Evolutionary conservation across 1,284 basidiomycete species (phyloP), one percentile per base, ranked within the genome.

Genomic region (Farysia itapuensis): DNA sequence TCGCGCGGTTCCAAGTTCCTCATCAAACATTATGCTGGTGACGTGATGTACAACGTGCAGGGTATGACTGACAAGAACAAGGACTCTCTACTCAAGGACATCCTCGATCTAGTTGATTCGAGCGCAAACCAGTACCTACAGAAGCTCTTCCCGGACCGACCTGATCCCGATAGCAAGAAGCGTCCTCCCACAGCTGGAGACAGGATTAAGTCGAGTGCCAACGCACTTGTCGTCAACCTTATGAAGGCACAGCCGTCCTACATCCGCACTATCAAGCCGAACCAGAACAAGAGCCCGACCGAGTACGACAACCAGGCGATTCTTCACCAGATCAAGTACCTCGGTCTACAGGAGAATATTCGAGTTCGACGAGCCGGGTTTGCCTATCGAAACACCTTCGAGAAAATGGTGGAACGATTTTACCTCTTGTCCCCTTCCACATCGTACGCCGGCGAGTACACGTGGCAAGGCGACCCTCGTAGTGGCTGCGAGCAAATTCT

Each of bases 11-110:
- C 46, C 54, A 72, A 74, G 47, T 74, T 74, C 67, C 43, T 72
- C 29, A 92, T 97, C 77, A 96, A 96, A 74, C 73, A 75, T 47
- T 75, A 75, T 35, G 94, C 94, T 21, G 95, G 95, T 64, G 95
- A 98, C 75, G 95, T 99, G 64, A 89, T 93, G 84, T 99, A 99
- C 81, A 95, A 92, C 63, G 86, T 98, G 7, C 77, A 87, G 13
- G 95, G 95, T 8, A 98, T 98, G 95, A 98, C 95, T 14, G 95
- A 99, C 80, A 99, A 98, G 84, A 99, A 99, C 82, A 98, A 98
- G 82, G 95, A 99, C 71, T 85, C 90, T 5, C 82, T 99, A 23
- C 83, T 92, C 77, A 97, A 97, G 78, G 95, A 98, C 75, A 81
- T 98, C 29, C 81, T 97, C 38, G 92, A 97, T 72, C 83, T 98